Evolutionary conservation across 192 early-diverging fungal genomes (phyloP), one percentile per base, ranked within the genome.

Genomic region (Coemansia furcata): DNA sequence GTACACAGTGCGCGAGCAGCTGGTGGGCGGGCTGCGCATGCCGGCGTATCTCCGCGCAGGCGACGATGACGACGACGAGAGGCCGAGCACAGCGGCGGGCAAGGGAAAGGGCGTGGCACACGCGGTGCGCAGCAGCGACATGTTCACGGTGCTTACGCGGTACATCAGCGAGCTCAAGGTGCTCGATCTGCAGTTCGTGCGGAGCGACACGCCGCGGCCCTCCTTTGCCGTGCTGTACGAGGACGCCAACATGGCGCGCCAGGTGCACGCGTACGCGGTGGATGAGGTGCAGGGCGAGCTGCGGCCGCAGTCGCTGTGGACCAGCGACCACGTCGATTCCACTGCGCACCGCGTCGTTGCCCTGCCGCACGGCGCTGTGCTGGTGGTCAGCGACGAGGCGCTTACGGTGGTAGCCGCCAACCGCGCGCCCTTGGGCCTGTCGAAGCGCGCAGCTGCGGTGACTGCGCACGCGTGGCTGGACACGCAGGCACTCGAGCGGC

Each of bases 381-480:
- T 76, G 60, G 72, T 78, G 32, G 26, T 80, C 0, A 67, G 83
- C 33, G 67, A 72, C 29, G 73, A 72, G 29, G 21, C 83, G 21
- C 61, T 81, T 38, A 62, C 49, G 19, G 65, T 82, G 21, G 43
- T 71, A 19, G 44, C 44, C 15, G 17, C 44, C 2, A 26, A 38
- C n/a, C 17, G 44, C 29, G 49, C 46, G 42, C 19, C 57, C 26
- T 52, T 63, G 5, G 29, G 49, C 2, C 39, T 72, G 62, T 60
- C 71, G 0, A 72, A 70, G 67, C 61, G 57, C 8, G 64, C 66
- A 8, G 65, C 74, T 2, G 62, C 80, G 6, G 84, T 89, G 35
- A 85, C 85, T 62, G 82, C 86, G 63, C 83, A 77, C 63, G 82
- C 75, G n/a, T 78, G 73, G 55, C 63, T 92, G 1, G 86, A 89